A percentile compares a stretch with the other conserved stretches of the same genome.
Evolutionary conservation across 768 basidiomycete species (phyloP).

Genomic region (Crassisporium funariophilum): DNA sequence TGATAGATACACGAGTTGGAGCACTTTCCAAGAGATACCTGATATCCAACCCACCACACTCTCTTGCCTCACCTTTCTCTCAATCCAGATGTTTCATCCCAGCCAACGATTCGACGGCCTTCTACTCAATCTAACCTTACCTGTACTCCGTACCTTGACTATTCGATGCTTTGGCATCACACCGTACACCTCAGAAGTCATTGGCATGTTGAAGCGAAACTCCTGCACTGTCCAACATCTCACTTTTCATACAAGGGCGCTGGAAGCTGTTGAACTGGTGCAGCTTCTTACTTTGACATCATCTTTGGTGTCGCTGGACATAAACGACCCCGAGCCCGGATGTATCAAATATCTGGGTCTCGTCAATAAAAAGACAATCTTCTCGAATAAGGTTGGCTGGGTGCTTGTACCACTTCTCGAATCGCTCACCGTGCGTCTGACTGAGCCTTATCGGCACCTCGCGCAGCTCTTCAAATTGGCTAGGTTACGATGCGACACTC

Average conservation of each 20-base stretch:
- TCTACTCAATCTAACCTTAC: conserved; percentile 8
- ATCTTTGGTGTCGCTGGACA: conserved; percentile 10
- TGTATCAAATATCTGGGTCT: no score
- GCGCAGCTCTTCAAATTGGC: conserved; percentile 7
- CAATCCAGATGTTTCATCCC: no score
- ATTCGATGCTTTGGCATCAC: conserved; percentile 2
- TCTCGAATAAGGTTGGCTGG: no score
- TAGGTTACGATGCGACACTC: conserved; percentile 12
- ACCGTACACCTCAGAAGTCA: not conserved
- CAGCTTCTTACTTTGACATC: conserved; percentile 6
- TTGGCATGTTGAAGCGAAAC: conserved; percentile 5
- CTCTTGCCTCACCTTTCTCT: no score
- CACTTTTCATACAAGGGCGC: conserved; percentile 4
- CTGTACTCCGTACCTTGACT: conserved; percentile 5
- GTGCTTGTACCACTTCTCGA: conserved; percentile 9
- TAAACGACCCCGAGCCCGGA: conserved; percentile 4
- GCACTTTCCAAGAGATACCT: no score
- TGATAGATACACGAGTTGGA: no score
- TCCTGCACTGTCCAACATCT: conserved; percentile 9
- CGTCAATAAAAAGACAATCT: no score
- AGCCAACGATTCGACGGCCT: no score
- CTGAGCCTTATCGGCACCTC: not conserved
- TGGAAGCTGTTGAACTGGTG: not conserved
- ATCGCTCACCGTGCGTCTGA: conserved; percentile 13
- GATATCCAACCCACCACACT: no score